Conservation (phyloP, 1,139 yeast genomes). For the Lodderomyces jiufengensis region DNA sequence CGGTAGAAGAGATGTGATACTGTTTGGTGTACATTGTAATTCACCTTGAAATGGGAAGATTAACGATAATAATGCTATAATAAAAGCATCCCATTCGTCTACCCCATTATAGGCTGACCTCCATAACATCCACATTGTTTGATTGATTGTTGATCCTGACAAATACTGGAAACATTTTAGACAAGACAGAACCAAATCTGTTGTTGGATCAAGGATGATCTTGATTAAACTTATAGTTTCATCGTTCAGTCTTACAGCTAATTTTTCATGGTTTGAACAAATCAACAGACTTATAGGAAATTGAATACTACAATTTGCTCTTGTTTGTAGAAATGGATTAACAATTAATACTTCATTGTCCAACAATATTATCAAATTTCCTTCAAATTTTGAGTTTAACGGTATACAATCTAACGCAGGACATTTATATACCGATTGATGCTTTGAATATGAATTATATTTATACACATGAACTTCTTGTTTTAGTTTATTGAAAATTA, state of each 20-base stretch:
- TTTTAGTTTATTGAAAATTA: constrained; percentile 33
- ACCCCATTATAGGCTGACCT: constrained; percentile 48
- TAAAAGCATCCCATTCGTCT: constrained; percentile 57
- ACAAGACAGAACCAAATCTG: constrained; percentile 39
- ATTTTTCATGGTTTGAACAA: constrained; percentile 27
- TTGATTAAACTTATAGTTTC: constrained; percentile 29
- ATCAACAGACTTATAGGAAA: constrained; percentile 15
- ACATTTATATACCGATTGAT: constrained; percentile 32
- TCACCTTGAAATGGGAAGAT: constrained; percentile 38
- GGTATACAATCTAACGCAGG: constrained; percentile 42
- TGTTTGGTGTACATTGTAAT: constrained; percentile 21
- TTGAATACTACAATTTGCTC: constrained; percentile 35
- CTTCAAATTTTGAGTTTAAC: constrained; percentile 33
- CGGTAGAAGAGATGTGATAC: constrained; percentile 38
- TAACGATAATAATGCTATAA: constrained; percentile 47
- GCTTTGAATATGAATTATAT: constrained; percentile 30
- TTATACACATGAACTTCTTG: constrained; percentile 48
- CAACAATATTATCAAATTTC: constrained; percentile 40
- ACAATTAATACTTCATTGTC: constrained; percentile 39
- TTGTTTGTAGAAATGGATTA: constrained; percentile 63
- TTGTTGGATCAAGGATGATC: constrained; percentile 46
- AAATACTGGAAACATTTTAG: constrained; percentile 50
- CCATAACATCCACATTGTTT: constrained; percentile 63
- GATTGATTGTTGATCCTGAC: constrained; percentile 56
- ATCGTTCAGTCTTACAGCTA: constrained; percentile 22